These are phyloP conservation scores for Aspergillus sp. DNA, from an alignment of 2,329 filamentous ascomycete species.

Conservation along the genomic window DNA sequence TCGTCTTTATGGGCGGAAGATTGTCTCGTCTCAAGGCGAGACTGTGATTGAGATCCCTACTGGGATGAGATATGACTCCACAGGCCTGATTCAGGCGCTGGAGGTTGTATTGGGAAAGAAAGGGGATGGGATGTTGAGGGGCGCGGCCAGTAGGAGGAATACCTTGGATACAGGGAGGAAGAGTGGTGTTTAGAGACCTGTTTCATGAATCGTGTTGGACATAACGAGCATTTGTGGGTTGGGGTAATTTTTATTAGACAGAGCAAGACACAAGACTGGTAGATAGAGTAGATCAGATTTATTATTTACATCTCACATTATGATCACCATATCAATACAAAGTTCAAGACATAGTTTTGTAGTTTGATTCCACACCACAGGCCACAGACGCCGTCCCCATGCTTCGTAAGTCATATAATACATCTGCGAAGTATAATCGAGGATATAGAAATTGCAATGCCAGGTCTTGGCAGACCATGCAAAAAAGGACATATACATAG, in stretches of 20 bases:
- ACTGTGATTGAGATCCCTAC: slow-evolving; percentile 46
- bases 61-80: slow-evolving; percentile 71
- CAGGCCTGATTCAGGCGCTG: slow-evolving; percentile 70
- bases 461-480: slow-evolving; percentile 2
- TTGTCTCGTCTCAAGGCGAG: slow-evolving; percentile 33
- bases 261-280: background rate
- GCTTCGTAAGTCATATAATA: slow-evolving; percentile 28
- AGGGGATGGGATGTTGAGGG: slow-evolving; percentile 50
- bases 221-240: background rate
- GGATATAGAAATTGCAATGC: background rate
- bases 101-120: slow-evolving; percentile 72
- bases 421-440: slow-evolving; percentile 15
- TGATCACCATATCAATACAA: background rate
- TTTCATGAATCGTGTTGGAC: background rate
- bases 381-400: slow-evolving; percentile 33
- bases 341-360: background rate
- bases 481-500: slow-evolving; percentile 16
- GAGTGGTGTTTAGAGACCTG: slow-evolving; percentile 9
- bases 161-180: slow-evolving; percentile 47
- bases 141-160: slow-evolving; percentile 55
- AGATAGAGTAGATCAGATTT: background rate
- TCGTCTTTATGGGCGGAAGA: slow-evolving; percentile 70
- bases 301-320: background rate
- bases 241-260: background rate
- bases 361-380: background rate